A percentile compares a stretch with the other conserved stretches of the same genome.
Conservation (phyloP, 495 filamentous ascomycete genomes). For the Hypoxylon intermedium region DNA sequence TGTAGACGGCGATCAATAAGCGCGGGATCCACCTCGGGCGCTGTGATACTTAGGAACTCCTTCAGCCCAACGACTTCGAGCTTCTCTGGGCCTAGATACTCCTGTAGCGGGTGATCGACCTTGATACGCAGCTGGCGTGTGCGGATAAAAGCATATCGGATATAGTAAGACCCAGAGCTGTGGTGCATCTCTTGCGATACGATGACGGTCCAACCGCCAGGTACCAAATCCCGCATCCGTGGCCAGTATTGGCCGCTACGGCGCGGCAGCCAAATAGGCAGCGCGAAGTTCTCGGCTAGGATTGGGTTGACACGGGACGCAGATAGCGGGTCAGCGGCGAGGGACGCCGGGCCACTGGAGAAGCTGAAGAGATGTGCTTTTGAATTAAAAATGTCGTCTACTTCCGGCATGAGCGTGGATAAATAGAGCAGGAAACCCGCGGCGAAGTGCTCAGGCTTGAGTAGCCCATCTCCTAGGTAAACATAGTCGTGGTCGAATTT, state of each 20-base stretch:
- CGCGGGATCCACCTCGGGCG: conserved; percentile 19
- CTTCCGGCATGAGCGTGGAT: neutral
- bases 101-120: neutral
- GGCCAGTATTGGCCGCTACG: neutral
- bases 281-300: neutral
- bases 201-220: conserved; percentile 12
- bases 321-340: neutral
- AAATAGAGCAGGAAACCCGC: conserved; percentile 15
- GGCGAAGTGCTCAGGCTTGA: conserved; percentile 11
- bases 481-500: neutral
- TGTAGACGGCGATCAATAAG: conserved; percentile 34
- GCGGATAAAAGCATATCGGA: conserved; percentile 22
- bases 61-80: conserved; percentile 28
- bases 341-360: neutral
- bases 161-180: neutral
- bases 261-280: neutral
- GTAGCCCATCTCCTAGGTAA: conserved; percentile 8
- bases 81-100: conserved; percentile 3
- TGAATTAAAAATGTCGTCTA: neutral
- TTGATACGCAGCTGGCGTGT: neutral
- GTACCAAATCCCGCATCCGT: conserved; percentile 2
- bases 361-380: neutral
- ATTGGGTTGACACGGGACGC: neutral
- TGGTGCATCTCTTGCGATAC: conserved; percentile 3
- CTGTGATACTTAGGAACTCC: conserved; percentile 22